Evolutionary conservation across 148 eudicot genomes (phyloP).

Genomic region (Nepenthes mirabilis): DNA sequence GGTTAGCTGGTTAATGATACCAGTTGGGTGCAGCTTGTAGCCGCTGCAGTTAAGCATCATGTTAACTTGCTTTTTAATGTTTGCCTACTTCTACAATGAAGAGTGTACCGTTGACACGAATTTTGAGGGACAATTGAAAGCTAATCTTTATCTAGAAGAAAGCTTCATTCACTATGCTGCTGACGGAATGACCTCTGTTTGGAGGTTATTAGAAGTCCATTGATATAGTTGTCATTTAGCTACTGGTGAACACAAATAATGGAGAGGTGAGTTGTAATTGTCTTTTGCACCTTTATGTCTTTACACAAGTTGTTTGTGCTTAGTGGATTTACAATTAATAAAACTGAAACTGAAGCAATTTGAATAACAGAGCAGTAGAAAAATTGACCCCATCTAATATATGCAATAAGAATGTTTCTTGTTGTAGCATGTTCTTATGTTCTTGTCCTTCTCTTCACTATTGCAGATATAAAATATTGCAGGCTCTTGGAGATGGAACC

Average conservation of each 20-base stretch:
- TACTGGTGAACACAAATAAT: slow-evolving; percentile 19
- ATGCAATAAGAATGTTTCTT: not conserved
- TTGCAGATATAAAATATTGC: slow-evolving; percentile 62
- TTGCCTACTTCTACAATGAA: slow-evolving; percentile 42
- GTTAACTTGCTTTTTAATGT: slow-evolving; percentile 35
- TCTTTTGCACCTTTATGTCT: not conserved
- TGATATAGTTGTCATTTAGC: slow-evolving; percentile 20
- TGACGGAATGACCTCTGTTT: slow-evolving; percentile 38
- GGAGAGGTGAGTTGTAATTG: slow-evolving; percentile 51
- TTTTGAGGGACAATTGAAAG: slow-evolving; percentile 32
- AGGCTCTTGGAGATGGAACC: slow-evolving; percentile 94
- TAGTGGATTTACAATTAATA: not conserved
- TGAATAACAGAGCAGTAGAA: not conserved
- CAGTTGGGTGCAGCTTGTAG: slow-evolving; percentile 60
- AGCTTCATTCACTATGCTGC: slow-evolving; percentile 33
- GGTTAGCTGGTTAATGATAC: slow-evolving; percentile 47
- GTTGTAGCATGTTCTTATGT: not conserved
- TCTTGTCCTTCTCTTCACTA: slow-evolving; percentile 4
- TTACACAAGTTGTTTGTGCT: not conserved
- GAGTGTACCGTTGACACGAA: slow-evolving; percentile 28
- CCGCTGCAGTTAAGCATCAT: slow-evolving; percentile 84
- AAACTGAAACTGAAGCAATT: not conserved
- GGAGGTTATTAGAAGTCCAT: slow-evolving; percentile 57
- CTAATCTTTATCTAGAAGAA: slow-evolving; percentile 23
- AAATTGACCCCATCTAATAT: not conserved